Evolutionary conservation across 345 rosid species (phyloP).

Genomic region (Eucalyptus lansdowneana): DNA sequence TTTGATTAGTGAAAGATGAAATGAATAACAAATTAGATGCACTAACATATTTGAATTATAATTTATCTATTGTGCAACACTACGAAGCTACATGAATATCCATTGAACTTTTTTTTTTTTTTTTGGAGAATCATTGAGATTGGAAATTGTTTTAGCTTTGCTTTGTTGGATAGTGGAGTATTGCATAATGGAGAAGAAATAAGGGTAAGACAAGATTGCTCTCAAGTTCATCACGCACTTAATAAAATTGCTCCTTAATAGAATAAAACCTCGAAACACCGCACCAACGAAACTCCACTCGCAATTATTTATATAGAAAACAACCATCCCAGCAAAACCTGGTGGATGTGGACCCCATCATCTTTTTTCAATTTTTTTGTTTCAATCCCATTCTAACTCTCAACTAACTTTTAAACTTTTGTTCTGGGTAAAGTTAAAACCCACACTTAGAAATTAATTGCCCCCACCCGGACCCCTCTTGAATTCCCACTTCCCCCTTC

Average conservation of each 20-base stretch:
- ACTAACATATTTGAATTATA: not conserved
- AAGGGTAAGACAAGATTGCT: not conserved
- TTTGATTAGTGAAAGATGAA: not conserved
- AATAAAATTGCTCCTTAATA: not conserved
- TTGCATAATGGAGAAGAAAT: not conserved
- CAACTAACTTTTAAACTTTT: not conserved
- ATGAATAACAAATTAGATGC: not conserved
- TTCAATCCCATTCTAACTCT: accelerated
- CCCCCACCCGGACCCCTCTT: too few relatives aligned
- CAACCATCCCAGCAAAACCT: not conserved
- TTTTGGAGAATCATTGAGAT: not conserved
- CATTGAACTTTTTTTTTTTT: not conserved
- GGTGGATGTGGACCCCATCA: not conserved
- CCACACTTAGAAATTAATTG: too few relatives aligned
- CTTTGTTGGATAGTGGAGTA: not conserved
- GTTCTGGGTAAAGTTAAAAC: accelerated
- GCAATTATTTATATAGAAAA: not conserved
- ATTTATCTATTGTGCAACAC: not conserved
- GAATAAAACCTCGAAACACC: not conserved
- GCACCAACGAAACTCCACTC: not conserved
- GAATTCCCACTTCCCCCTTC: not conserved
- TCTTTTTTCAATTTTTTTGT: not conserved
- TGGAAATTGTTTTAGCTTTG: not conserved
- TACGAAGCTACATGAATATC: not conserved
- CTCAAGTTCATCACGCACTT: not conserved